Conservation (phyloP, 1,284 basidiomycete genomes). For the Takashimella tepidaria region DNA sequence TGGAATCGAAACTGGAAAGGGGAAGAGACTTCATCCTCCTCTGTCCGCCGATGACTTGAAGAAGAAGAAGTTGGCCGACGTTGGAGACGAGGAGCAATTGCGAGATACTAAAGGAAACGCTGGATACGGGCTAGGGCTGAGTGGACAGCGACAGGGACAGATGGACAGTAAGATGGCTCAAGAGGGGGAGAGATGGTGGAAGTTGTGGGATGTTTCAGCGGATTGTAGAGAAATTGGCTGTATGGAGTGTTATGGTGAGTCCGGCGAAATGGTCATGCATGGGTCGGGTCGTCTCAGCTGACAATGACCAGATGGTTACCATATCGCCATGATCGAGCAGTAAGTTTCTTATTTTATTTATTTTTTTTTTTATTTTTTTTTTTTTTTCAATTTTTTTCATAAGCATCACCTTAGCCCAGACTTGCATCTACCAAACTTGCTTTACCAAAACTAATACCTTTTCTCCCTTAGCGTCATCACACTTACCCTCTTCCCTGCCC, state of each 20-base stretch:
- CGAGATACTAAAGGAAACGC: no score
- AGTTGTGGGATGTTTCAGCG: slow-evolving; percentile 40
- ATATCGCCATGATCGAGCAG: slow-evolving; percentile 45
- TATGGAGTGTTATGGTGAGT: slow-evolving; percentile 45
- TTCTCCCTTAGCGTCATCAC: slow-evolving; percentile 38
- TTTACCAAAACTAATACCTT: no score
- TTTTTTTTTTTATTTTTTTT: background rate
- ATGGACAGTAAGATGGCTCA: background rate
- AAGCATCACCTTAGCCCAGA: no score
- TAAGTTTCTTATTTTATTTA: slow-evolving; percentile 20
- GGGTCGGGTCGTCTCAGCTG: no score
- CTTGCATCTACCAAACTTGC: no score
- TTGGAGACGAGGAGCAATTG: background rate
- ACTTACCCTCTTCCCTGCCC: slow-evolving; percentile 32
- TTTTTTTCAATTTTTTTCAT: background rate
- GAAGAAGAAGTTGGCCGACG: background rate
- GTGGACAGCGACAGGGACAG: background rate
- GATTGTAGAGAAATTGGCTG: slow-evolving; percentile 44
- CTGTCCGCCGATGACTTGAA: no score
- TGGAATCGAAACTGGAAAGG: slow-evolving; percentile 4
- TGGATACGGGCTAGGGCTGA: background rate
- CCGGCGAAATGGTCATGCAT: no score
- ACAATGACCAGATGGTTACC: slow-evolving; percentile 34
- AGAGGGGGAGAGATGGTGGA: slow-evolving; percentile 34
- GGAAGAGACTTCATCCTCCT: slow-evolving; percentile 8